Percentiles rank a stretch among this genome's conserved stretches.
These are phyloP conservation scores for Zea mays DNA, from an alignment of 176 grass and related monocot genomes.

Conservation along the genomic window DNA sequence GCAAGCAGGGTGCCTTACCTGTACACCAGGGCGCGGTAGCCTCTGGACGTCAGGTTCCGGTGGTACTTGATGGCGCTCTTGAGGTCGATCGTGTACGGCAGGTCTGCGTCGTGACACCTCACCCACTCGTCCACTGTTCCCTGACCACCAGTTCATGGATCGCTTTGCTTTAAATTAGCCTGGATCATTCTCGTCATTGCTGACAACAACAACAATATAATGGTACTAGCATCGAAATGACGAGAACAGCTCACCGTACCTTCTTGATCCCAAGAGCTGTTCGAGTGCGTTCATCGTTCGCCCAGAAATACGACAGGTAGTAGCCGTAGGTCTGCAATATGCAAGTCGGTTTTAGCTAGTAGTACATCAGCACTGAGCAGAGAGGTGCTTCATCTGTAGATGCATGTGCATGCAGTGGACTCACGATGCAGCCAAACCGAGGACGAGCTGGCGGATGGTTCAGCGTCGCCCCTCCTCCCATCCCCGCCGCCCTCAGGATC, in stretches of 20 bases:
- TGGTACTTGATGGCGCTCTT: slow-evolving; percentile 43
- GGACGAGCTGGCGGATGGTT: slow-evolving; percentile 5
- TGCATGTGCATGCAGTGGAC: background rate
- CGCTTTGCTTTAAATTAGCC: background rate
- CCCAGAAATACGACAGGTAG: slow-evolving; percentile 8
- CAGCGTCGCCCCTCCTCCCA: background rate
- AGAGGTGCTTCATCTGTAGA: background rate
- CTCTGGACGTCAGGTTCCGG: slow-evolving; percentile 38
- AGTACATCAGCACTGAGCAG: background rate
- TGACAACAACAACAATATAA: background rate
- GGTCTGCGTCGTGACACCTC: slow-evolving; percentile 33
- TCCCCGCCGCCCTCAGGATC: background rate
- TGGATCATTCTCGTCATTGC: background rate
- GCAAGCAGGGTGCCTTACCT: slow-evolving; percentile 15
- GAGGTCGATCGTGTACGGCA: slow-evolving; percentile 22
- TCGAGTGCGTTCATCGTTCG: slow-evolving; percentile 1
- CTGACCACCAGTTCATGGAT: background rate
- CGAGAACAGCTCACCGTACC: slow-evolving; percentile 16
- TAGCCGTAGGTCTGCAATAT: slow-evolving; percentile 1
- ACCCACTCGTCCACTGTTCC: slow-evolving; percentile 49
- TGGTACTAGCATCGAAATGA: background rate
- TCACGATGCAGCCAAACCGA: slow-evolving; percentile 12
- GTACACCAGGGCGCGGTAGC: slow-evolving; percentile 44
- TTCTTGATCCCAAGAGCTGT: slow-evolving; percentile 21
- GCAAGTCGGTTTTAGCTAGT: too few species aligned